These are phyloP conservation scores for Stropharia rugosoannulata DNA, from an alignment of 768 basidiomycete species.

Conservation along the genomic window DNA sequence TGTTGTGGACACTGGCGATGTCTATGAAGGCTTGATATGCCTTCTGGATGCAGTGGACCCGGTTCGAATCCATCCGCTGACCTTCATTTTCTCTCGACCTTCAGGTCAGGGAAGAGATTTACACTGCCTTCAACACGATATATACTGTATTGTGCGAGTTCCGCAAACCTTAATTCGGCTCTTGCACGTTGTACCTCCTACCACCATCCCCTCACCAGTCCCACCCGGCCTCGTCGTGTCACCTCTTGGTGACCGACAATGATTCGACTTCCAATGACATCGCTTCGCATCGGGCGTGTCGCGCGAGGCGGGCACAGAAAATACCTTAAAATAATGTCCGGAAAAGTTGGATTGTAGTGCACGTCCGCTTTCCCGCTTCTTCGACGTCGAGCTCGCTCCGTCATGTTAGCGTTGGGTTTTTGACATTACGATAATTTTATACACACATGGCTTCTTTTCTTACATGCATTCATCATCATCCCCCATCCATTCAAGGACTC, in stretches of 20 bases:
- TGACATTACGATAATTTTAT: slow-evolving; percentile 26
- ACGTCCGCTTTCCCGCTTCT: slow-evolving; percentile 36
- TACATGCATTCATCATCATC: slow-evolving; percentile 37
- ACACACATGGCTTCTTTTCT: slow-evolving; percentile 18
- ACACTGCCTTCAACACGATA: slow-evolving; percentile 99
- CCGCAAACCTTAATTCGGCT: slow-evolving; percentile 67
- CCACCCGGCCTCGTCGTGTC: slow-evolving; percentile 16
- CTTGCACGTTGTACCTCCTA: slow-evolving; percentile 15
- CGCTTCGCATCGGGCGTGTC: slow-evolving; percentile 11
- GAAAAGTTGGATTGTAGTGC: slow-evolving; percentile 48
- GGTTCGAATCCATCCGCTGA: slow-evolving; percentile 53
- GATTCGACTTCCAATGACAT: slow-evolving; percentile 9
- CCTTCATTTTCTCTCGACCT: slow-evolving; percentile 33
- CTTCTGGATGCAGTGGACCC: slow-evolving; percentile 32
- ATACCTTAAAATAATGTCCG: slow-evolving; percentile 21
- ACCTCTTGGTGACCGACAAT: slow-evolving; percentile 9
- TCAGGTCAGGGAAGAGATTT: slow-evolving; percentile 98
- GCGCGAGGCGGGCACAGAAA: slow-evolving; percentile 19
- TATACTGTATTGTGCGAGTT: slow-evolving; percentile 98
- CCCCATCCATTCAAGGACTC: slow-evolving; percentile 27
- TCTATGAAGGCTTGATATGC: slow-evolving; percentile 14
- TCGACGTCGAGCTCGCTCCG: slow-evolving; percentile 8
- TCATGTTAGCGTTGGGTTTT: slow-evolving; percentile 8
- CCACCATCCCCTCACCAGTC: slow-evolving; percentile 11
- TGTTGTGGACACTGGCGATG: slow-evolving; percentile 15